phyloP scores from a whole-genome alignment of 352 stramenopile species.

The Blastocystis sp. region DNA sequence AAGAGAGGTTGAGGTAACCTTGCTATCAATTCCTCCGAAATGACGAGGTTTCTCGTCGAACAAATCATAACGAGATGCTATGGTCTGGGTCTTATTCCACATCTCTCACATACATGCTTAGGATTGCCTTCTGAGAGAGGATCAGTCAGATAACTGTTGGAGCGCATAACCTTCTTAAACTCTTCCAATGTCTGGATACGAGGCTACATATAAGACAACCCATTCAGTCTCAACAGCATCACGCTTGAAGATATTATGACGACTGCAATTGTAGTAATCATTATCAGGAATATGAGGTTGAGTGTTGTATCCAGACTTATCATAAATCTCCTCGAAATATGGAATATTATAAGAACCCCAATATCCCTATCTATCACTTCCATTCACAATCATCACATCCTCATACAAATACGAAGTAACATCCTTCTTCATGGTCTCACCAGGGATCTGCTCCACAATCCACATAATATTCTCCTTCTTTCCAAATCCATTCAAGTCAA shows the following conservation, averaged over 20 bases:
- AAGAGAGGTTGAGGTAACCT: conserved; percentile 69
- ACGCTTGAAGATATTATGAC: conserved; percentile 63
- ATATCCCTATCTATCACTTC: conserved; percentile 67
- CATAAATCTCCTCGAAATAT: conserved; percentile 72
- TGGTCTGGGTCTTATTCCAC: conserved; percentile 63
- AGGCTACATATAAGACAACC: conserved; percentile 70
- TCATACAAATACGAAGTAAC: conserved; percentile 69
- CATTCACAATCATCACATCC: background rate
- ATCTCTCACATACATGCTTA: conserved; percentile 51
- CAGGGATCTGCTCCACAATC: conserved; percentile 74
- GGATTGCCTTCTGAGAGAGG: conserved; percentile 68
- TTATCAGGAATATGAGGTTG: conserved; percentile 59
- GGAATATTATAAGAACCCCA: conserved; percentile 77
- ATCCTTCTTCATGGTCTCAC: conserved; percentile 69
- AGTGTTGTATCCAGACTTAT: conserved; percentile 68
- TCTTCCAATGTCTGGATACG: conserved; percentile 67
- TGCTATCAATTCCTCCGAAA: conserved; percentile 73
- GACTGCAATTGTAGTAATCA: conserved; percentile 58
- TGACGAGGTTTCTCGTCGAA: conserved; percentile 66
- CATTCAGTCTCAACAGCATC: conserved; percentile 47
- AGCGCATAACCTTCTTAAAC: conserved; percentile 72
- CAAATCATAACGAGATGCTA: conserved; percentile 73
- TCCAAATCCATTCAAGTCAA: conserved; percentile 71
- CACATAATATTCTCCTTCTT: conserved; percentile 68
- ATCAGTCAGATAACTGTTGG: conserved; percentile 71